phyloP scores from a whole-genome alignment of 2,329 filamentous ascomycete species.

The Malbranchea cinnamomea region DNA sequence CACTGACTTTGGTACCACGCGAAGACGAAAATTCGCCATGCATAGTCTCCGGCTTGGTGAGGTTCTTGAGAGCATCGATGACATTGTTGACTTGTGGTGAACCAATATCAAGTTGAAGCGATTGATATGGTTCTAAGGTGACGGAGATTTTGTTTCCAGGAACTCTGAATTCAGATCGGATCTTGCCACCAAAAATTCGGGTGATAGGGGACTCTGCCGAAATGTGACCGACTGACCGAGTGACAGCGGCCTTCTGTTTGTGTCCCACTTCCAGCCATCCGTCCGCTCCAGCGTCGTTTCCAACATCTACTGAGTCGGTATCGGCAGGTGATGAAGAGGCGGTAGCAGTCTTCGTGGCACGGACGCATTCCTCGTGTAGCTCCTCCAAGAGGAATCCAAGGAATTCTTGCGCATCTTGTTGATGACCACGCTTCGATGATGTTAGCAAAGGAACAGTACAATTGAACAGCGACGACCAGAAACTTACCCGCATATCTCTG shows the following conservation, averaged over 20 bases:
- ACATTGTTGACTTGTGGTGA: constrained; percentile 78
- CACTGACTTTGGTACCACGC: constrained; percentile 58
- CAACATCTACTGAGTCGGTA: constrained; percentile 23
- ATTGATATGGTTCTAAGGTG: constrained; percentile 84
- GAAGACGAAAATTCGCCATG: constrained; percentile 72
- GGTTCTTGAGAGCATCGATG: constrained; percentile 69
- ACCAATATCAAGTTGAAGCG: constrained; percentile 87
- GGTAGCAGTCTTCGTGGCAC: constrained; percentile 49
- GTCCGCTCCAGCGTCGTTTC: constrained; percentile 33
- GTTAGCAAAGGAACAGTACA: constrained; percentile 12
- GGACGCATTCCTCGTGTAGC: constrained; percentile 79
- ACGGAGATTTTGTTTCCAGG: constrained; percentile 81
- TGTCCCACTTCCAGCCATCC: constrained; percentile 93
- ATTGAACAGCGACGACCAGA: constrained; percentile 1
- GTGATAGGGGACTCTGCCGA: constrained; percentile 68
- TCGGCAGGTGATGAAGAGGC: constrained; percentile 28
- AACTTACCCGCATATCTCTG: constrained; percentile 70
- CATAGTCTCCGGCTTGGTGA: constrained; percentile 72
- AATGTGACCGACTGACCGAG: constrained; percentile 65
- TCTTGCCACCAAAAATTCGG: constrained; percentile 83
- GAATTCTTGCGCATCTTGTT: constrained; percentile 97
- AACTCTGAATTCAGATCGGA: constrained; percentile 78
- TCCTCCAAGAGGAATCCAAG: constrained; percentile 84
- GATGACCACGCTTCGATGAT: constrained; percentile 61
- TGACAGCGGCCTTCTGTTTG: constrained; percentile 76